Base-by-base conservation (phyloP, 2,329 filamentous ascomycete genomes). In the Aspergillus sp. region DNA sequence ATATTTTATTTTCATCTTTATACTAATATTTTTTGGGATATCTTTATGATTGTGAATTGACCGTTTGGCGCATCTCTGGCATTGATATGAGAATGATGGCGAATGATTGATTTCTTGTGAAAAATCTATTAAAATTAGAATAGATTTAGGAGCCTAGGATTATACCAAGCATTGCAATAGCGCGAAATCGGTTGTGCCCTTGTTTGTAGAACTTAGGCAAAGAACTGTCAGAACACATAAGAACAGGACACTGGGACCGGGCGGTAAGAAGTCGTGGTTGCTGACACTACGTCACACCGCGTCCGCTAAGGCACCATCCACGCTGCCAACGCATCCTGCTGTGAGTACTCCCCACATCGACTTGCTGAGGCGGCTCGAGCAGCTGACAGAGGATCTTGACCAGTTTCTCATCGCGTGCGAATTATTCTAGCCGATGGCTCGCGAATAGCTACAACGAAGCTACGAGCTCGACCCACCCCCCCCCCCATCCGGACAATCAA, bases 281-380 rank as follows among this genome's bases (percentile, higher is more conserved):
- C 39, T 54, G 55, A 54, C 46, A 59, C 63, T 64, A 68, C 66
- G 66, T 68, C 66, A 68, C 66, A 57, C 58, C 60, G 59, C 59
- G 52, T 58, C 59, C 55, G 45, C 57, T 57, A 49, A 58, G 42
- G 47, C 54, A 49, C 58, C 54, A 60, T 57, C 58, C 26, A 54
- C 57, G 49, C 58, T 68, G 65, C 61, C 67, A 68, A 62, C 67
- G 50, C 65, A 67, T 64, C 62, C 59, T 59, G 45, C 61, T 52
- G 61, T 51, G 56, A 64, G 46, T 56, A n/a, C 58, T 63, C 62
- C 65, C 65, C 60, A 62, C 62, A 65, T 63, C 56, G 56, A 45
- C 51, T 61, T 55, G 42, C 49, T 52, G 47, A 59, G 52, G 32
- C 57, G 49, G 56, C 52, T 59, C 50, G 53, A 58, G 50, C 60